These are phyloP conservation scores for Cladosporium sp. DNA, from an alignment of 2,329 filamentous ascomycete species.

Conservation along the genomic window DNA sequence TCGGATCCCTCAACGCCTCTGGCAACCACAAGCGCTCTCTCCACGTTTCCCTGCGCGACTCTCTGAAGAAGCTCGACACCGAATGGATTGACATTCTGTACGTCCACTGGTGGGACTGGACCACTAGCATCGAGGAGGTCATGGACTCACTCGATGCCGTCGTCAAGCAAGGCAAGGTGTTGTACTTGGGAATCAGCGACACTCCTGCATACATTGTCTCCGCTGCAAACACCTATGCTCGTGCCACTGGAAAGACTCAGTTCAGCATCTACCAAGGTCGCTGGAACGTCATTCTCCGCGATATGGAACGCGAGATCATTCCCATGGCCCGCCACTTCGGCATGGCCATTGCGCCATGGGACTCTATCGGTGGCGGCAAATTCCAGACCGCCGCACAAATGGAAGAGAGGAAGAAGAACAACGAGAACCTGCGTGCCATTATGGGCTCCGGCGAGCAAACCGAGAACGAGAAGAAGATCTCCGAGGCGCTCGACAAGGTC, in stretches of 20 bases:
- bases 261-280: slow-evolving; percentile 67
- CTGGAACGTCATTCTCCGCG: slow-evolving; percentile 59
- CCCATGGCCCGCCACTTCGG: slow-evolving; percentile 54
- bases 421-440: slow-evolving; percentile 29
- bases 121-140: slow-evolving; percentile 60
- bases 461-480: slow-evolving; percentile 50
- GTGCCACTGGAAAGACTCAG: slow-evolving; percentile 63
- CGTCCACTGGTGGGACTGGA: slow-evolving; percentile 57
- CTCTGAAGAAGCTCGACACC: slow-evolving; percentile 55
- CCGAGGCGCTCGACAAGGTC: slow-evolving; percentile 57
- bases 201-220: slow-evolving; percentile 40
- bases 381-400: slow-evolving; percentile 44
- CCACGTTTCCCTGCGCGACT: slow-evolving; percentile 43
- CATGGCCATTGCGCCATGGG: slow-evolving; percentile 58
- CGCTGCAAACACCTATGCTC: slow-evolving; percentile 49
- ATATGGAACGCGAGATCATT: slow-evolving; percentile 49
- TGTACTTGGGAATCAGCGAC: slow-evolving; percentile 43
- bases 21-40: slow-evolving; percentile 63
- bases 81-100: slow-evolving; percentile 61
- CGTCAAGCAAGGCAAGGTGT: slow-evolving; percentile 38
- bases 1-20: slow-evolving; percentile 42
- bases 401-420: slow-evolving; percentile 39
- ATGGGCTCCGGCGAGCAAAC: slow-evolving; percentile 23
- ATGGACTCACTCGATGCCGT: slow-evolving; percentile 57
- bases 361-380: slow-evolving; percentile 31